phyloP scores from a whole-genome alignment of 495 filamentous ascomycete genomes.

The Podospora sp. region DNA sequence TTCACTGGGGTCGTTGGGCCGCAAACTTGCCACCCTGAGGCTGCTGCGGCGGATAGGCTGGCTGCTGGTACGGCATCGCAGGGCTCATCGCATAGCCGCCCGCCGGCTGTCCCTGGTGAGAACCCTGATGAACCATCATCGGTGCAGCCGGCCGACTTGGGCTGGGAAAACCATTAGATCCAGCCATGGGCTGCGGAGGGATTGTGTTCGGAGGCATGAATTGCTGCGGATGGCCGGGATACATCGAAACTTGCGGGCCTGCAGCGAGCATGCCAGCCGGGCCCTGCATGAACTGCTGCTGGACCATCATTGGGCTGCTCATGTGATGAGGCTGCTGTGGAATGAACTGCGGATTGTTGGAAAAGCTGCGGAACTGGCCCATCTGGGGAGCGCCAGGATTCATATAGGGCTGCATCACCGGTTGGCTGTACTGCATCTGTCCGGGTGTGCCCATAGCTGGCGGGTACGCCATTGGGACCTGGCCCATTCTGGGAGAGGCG shows the following conservation, averaged over 20 bases:
- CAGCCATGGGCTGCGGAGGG: conserved; percentile 61
- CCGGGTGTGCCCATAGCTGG: conserved; percentile 68
- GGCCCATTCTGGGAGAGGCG: conserved; percentile 76
- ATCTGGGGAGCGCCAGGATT: conserved; percentile 64
- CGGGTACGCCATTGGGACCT: conserved; percentile 68
- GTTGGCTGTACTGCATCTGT: conserved; percentile 73
- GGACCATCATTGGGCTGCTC: conserved; percentile 78
- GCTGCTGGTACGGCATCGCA: conserved; percentile 66
- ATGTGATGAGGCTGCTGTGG: conserved; percentile 65
- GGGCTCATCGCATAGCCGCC: conserved; percentile 69
- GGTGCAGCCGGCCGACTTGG: conserved; percentile 75
- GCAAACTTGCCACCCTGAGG: conserved; percentile 64
- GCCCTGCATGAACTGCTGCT: conserved; percentile 61
- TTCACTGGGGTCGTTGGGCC: conserved; percentile 38
- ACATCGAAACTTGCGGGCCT: conserved; percentile 72
- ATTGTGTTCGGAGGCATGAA: conserved; percentile 64
- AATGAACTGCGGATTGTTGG: conserved; percentile 66
- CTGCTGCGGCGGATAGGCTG: conserved; percentile 64
- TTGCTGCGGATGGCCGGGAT: conserved; percentile 61
- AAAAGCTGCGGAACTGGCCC: conserved; percentile 54
- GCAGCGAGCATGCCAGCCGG: conserved; percentile 61
- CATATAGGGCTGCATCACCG: conserved; percentile 70
- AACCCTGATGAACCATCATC: conserved; percentile 74
- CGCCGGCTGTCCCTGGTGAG: conserved; percentile 69
- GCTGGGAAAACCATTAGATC: conserved; percentile 79